Evolutionary conservation across 208 protist genomes (phyloP).

Genomic region (Wallacemonas sp.): DNA sequence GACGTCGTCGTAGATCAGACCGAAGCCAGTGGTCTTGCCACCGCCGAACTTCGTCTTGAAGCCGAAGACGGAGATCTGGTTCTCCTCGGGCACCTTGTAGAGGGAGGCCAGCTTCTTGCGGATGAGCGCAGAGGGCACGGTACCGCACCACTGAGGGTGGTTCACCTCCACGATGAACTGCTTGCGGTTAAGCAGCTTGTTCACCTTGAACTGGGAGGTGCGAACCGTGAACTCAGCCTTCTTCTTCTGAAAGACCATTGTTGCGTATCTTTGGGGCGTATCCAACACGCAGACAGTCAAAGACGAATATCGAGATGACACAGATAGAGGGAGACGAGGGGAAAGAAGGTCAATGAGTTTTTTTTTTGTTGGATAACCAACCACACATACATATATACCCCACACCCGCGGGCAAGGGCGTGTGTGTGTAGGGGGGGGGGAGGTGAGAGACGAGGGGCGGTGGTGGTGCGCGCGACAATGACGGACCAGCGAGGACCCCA

Average conservation of each 20-base stretch:
- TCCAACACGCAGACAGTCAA: too few relatives aligned
- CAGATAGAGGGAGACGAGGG: too few relatives aligned
- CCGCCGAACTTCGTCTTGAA: conserved; percentile 99
- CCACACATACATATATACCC: too few relatives aligned
- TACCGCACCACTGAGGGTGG: conserved; percentile 86
- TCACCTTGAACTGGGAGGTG: conserved; percentile 99
- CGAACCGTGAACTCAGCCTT: conserved; percentile 90
- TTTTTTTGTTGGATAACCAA: too few relatives aligned
- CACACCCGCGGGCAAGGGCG: too few relatives aligned
- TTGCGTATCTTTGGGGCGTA: too few relatives aligned
- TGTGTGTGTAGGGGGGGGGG: too few relatives aligned
- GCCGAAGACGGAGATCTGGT: conserved; percentile 96
- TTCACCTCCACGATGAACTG: conserved; percentile 98
- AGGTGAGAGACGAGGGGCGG: too few relatives aligned
- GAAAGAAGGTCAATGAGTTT: too few relatives aligned
- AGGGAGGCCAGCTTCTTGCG: conserved; percentile 95
- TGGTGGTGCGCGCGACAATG: too few relatives aligned
- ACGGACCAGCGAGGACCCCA: too few relatives aligned
- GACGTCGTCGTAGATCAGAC: conserved; percentile 99
- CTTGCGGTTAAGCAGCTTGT: conserved; percentile 98
- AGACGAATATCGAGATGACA: too few relatives aligned
- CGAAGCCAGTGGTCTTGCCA: conserved; percentile 98
- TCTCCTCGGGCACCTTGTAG: conserved; percentile 97
- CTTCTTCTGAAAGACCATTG: conserved; percentile 94
- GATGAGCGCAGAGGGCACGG: conserved; percentile 94